Base-by-base conservation (phyloP, 768 basidiomycete species). In the Pleurotus cornucopiae region DNA sequence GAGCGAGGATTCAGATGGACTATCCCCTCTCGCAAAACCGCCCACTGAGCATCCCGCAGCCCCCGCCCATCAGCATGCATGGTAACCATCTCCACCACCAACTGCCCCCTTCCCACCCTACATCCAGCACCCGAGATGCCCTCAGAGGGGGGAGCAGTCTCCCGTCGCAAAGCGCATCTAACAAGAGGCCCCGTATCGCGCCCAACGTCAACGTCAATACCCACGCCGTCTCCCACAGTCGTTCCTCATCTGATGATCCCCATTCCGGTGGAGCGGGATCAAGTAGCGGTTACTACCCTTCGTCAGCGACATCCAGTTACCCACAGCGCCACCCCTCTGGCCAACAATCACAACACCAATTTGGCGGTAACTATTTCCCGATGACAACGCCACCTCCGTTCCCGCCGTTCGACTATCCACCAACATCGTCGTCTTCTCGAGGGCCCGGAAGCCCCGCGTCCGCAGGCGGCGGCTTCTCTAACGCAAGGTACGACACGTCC, bases 41-140 rank as follows among this genome's bases (percentile, higher is more conserved):
- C 21, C 61, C 59, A 47, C 62, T 71, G 13, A 52, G 67, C 48
- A 67, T 71, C 54, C 67, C 71, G 5, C 30, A 34, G 7, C 66
- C 66, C 4, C 66, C 68, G 6, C 63, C 70, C 9, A 61, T 70
- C 37, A 64, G 69, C 13, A 62, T 69, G 18, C 66, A 65, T 21
- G 62, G 62, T 23, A 56, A 61, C 49, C 41, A 62, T 55, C 16
- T 52, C 14, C 57, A 64, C 58, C 59, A 65, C 57, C 51, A 63
- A 55, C 54, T 57, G 49, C 47, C 62, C 7, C 62, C 57, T 54
- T 57, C 57, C 13, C 64, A 64, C 43, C 70, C 70, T 9, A 66
- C 70, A 54, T 71, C 70, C 25, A 68, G 61, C 57, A 69, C 70
- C 59, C 69, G 69, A 46, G 58, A 64, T 47, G 53, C 48, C n/a